Evolutionary conservation across 176 grass and related monocot species (phyloP), one percentile per base, ranked within the genome.

Genomic region (Hordeum vulgare): DNA sequence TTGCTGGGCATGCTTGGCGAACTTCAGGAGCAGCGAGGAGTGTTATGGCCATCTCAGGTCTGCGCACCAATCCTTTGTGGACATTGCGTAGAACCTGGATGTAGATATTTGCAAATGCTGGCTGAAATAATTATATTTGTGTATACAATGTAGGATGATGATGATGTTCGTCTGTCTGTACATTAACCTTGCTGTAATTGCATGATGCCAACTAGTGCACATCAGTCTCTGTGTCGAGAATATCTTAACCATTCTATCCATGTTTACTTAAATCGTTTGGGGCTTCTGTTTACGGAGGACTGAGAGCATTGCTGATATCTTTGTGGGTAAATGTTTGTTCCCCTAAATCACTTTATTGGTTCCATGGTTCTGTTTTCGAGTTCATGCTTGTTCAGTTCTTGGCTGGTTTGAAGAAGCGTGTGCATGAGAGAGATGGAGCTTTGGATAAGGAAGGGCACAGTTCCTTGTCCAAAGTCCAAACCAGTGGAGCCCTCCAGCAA

Each of bases 1-100:
- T 20, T 97, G 94, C 58, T 97, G 94, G 94, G 71, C 81, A 28
- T 97, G 92, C 83, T 61, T 92, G 80, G 83, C 89, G 51, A 80
- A 73, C 27, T 97, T 94, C 63, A 78, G 47, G 72, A 92, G 67
- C 80, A 88, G 87, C 18, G 90, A 90, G 9, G 92, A 79, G 34
- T 94, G 94, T 65, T 97, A 97, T 72, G 27, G 82, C 53, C 92
- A 97, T 80, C 70, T 92, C 64, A 88, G 89, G 81, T 59, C 88
- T 68, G 83, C 82, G 39, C 94, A 97, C 71, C 56, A 66, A 74
- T 79, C 88, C 74, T 67, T 37, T 63, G 71, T 70, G 42, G 8
- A 39, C 75, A 76, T 57, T 68, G n/a, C 73, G 75, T 80, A 78
- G 57, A 56, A 78, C 73, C 23, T 68, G 31, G 66, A 68, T 75